Conservation (phyloP, 2,329 filamentous ascomycete species). For the Spiromastix sp. region DNA sequence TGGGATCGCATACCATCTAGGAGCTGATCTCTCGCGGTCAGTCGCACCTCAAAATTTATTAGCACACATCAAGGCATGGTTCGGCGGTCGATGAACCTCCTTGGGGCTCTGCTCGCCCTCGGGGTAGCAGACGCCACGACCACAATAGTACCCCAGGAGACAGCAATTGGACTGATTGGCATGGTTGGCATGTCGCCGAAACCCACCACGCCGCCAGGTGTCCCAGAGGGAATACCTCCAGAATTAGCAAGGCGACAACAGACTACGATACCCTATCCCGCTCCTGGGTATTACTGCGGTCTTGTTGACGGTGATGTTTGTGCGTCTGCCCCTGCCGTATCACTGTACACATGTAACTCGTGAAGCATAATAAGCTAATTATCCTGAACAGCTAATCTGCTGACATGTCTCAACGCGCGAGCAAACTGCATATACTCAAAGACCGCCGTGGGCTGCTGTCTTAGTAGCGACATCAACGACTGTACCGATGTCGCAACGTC, state of each 20-base stretch:
- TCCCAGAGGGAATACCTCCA: constrained; percentile 9
- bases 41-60: too few relatives aligned
- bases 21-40: too few relatives aligned
- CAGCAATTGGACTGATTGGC: constrained; percentile 9
- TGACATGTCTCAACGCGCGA: constrained; percentile 11
- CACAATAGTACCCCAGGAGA: constrained; percentile 10
- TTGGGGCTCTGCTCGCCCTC: constrained; percentile 10
- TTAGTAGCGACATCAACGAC: constrained; percentile 8
- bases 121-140: constrained; percentile 8
- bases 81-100: constrained; percentile 5
- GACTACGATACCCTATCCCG: constrained; percentile 8
- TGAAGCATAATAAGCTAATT: neutral
- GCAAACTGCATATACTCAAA: constrained; percentile 11
- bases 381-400: constrained; percentile 7
- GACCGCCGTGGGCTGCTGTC: constrained; percentile 12
- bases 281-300: constrained; percentile 13
- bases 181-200: constrained; percentile 11
- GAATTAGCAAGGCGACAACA: constrained; percentile 6
- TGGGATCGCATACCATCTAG: too few relatives aligned
- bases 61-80: too few relatives aligned
- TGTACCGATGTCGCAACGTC: constrained; percentile 11
- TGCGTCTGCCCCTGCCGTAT: constrained; percentile 6
- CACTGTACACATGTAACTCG: constrained; percentile 8
- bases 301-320: constrained; percentile 12
- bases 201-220: constrained; percentile 10